Base-by-base conservation (phyloP, 805 yeast genomes). In the Candida cerambycidarum region DNA sequence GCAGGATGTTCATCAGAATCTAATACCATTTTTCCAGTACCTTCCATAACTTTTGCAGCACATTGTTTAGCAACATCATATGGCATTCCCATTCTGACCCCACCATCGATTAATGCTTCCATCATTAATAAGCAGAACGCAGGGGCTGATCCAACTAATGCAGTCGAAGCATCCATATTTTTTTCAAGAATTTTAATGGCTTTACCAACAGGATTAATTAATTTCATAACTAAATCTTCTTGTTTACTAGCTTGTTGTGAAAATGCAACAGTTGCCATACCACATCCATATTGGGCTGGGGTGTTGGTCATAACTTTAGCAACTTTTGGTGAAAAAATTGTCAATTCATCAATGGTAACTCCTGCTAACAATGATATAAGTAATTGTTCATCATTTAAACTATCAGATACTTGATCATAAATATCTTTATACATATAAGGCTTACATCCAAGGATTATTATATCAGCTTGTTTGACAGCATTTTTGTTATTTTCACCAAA, bases 241-340 rank as follows among this genome's bases (percentile, higher is more conserved):
- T 69, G 67, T 23, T 58, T 54, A 9, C 47, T 49, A 14, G 82
- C 82, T 9, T 63, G 64, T 2, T 63, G 48, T 8, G 92, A 79
- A 57, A 86, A 81, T 2, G 96, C 78, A n/a, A 93, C 82, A 30
- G 89, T 89, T 9, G 98, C 96, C 75, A 92, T 89, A 39, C 98
- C 99, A 53, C 83, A 80, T 16, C 97, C 96, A 62, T 78, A 87
- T 61, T 83, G 83, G 14, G 96, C 95, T 3, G 99, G 97, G 0
- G 99, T 93, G 67, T 92, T 93, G 35, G 99, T 92, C 96, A 95
- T 90, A n/a, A 95, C 95, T 49, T 96, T 78, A 16, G 95, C 87
- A 24, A 92, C 81, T 45, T 73, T 68, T 5, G 74, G 68, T 8
- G 86, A 70, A 54, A 79, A 76, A 1, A 61, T 56, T 14, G 60